A percentile compares a stretch with the other conserved stretches of the same genome.
Evolutionary conservation across 306 rosid genomes (phyloP).

Genomic region (Senna tora): DNA sequence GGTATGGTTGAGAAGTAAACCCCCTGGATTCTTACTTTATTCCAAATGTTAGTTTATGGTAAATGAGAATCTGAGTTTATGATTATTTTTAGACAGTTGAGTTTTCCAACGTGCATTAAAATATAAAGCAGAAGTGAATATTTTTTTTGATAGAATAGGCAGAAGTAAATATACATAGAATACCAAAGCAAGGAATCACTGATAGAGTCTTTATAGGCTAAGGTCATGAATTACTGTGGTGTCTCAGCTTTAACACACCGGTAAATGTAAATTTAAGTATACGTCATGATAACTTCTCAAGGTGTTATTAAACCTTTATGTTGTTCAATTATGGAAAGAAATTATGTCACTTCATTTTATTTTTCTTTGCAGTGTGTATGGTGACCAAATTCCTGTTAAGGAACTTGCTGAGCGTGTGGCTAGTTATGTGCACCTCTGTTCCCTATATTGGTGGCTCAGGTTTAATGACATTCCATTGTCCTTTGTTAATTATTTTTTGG

Average conservation of each 20-base stretch:
- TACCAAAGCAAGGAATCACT: neutral
- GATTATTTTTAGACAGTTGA: neutral
- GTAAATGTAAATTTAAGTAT: neutral
- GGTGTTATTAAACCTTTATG: conserved; percentile 21
- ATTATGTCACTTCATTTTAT: conserved; percentile 4
- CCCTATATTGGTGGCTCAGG: conserved; percentile 82
- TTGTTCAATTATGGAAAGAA: neutral
- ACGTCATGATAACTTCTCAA: neutral
- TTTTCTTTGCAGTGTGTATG: conserved; percentile 51
- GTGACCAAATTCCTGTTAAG: conserved; percentile 67
- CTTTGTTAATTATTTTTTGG: conserved; percentile 45
- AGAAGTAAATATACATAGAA: too few species aligned
- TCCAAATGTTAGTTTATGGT: neutral
- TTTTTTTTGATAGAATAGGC: too few species aligned
- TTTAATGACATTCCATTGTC: conserved; percentile 21
- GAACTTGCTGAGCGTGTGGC: conserved; percentile 77
- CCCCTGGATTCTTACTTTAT: conserved; percentile 16
- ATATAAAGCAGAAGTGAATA: conserved; percentile 21
- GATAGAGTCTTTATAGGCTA: neutral
- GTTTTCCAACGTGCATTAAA: conserved; percentile 2
- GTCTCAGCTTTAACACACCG: neutral
- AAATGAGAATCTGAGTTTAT: neutral
- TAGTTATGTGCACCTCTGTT: conserved; percentile 77
- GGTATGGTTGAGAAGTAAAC: conserved; percentile 29
- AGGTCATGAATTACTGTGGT: neutral